Evolutionary conservation across 331 rosid species (phyloP).

Genomic region (Ulmus americana): DNA sequence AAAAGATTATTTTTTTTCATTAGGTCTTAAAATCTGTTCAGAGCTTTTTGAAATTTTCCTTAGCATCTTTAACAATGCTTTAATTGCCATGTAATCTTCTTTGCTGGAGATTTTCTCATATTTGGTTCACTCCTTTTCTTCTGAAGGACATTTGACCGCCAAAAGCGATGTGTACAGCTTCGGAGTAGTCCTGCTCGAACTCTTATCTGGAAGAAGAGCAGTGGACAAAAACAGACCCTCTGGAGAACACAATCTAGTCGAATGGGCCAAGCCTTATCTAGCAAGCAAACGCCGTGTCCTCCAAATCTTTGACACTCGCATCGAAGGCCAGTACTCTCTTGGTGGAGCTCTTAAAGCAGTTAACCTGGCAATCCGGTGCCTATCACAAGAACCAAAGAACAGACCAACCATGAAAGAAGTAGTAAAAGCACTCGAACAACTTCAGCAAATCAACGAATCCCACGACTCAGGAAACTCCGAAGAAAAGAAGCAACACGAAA

Average conservation of each 20-base stretch:
- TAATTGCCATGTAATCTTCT: background rate
- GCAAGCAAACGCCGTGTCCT: constrained; percentile 62
- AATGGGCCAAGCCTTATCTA: constrained; percentile 90
- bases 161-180: constrained; percentile 90
- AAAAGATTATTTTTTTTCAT: too few species aligned
- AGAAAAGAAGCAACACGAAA: constrained; percentile 16
- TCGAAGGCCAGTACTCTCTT: constrained; percentile 63
- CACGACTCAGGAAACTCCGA: constrained; percentile 23
- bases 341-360: constrained; percentile 57
- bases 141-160: constrained; percentile 77
- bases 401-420: constrained; percentile 80
- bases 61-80: background rate
- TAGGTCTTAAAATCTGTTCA: too few species aligned
- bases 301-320: constrained; percentile 70
- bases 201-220: constrained; percentile 68
- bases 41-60: too few species aligned
- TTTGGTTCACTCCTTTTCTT: constrained; percentile 6
- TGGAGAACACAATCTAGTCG: constrained; percentile 68
- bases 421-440: constrained; percentile 59
- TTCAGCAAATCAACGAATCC: constrained; percentile 38
- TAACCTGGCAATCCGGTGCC: constrained; percentile 56
- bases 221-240: constrained; percentile 74
- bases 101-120: constrained; percentile 14
- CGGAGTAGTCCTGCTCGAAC: constrained; percentile 92
- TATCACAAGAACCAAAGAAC: constrained; percentile 54